Evolutionary conservation across 2,329 filamentous ascomycete species (phyloP).

Genomic region (Hymenoscyphus occultus): DNA sequence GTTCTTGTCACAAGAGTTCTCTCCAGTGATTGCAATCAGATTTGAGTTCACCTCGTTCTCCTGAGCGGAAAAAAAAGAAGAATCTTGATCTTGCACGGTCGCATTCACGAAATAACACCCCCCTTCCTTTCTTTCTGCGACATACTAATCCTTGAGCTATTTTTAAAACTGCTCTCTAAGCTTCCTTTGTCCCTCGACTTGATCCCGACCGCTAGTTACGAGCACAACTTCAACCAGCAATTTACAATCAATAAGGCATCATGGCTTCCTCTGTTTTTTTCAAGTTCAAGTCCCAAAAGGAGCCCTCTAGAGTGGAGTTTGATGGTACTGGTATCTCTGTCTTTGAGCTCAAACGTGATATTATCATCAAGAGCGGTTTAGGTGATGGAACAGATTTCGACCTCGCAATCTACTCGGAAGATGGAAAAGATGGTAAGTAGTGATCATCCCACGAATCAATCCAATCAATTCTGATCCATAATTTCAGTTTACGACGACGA

Average conservation of each 20-base stretch:
- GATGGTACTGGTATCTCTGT: slow-evolving; percentile 97
- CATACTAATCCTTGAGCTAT: slow-evolving; percentile 27
- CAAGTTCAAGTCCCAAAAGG: slow-evolving; percentile 99
- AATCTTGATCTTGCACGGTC: slow-evolving; percentile 37
- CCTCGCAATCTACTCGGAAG: slow-evolving; percentile 88
- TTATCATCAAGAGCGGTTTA: slow-evolving; percentile 89
- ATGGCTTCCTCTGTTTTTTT: slow-evolving; percentile 84
- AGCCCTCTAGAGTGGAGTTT: slow-evolving; percentile 90
- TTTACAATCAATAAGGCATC: slow-evolving; percentile 21
- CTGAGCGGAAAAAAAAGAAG: slow-evolving; percentile 38
- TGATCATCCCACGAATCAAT: slow-evolving; percentile 45
- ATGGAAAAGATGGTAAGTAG: slow-evolving; percentile 87
- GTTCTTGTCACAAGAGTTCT: slow-evolving; percentile 34
- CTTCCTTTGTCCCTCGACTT: slow-evolving; percentile 19
- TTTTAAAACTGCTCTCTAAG: slow-evolving; percentile 25
- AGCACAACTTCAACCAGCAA: slow-evolving; percentile 12
- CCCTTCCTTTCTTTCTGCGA: slow-evolving; percentile 27
- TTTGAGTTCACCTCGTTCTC: slow-evolving; percentile 38
- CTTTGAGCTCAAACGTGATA: slow-evolving; percentile 98
- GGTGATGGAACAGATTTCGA: slow-evolving; percentile 97
- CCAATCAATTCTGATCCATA: slow-evolving; percentile 31
- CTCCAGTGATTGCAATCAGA: slow-evolving; percentile 39
- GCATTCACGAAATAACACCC: slow-evolving; percentile 30
- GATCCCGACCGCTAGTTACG: slow-evolving; percentile 15
- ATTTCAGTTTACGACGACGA: slow-evolving; percentile 89